Percentiles rank a stretch among this genome's conserved stretches.
These are phyloP conservation scores for Bipolaris zeicola DNA, from an alignment of 2,329 filamentous ascomycete genomes.

Conservation along the genomic window DNA sequence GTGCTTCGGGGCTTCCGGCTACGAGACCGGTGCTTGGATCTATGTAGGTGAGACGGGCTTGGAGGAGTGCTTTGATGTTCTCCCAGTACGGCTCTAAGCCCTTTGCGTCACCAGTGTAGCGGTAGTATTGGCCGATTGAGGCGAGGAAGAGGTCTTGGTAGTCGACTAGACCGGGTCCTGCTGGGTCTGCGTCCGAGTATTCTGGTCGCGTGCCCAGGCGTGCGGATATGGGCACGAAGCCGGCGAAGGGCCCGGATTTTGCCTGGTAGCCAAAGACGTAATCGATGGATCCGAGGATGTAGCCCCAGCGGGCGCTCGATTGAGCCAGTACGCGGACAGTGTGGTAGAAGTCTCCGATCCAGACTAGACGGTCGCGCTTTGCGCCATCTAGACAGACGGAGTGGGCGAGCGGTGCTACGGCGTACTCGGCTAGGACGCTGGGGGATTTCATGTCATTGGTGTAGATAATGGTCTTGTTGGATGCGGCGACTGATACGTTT, in stretches of 20 bases:
- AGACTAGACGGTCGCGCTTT: conserved; percentile 52
- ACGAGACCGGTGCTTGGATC: background rate
- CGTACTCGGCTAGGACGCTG: conserved; percentile 47
- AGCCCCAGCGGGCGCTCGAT: conserved; percentile 47
- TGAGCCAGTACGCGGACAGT: conserved; percentile 46
- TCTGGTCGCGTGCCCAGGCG: conserved; percentile 1
- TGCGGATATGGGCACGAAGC: conserved; percentile 1
- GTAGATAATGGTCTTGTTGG: conserved; percentile 5
- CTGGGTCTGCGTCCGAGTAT: conserved; percentile 1
- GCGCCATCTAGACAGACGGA: conserved; percentile 52
- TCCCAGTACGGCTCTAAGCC: background rate
- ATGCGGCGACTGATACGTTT: conserved; percentile 35
- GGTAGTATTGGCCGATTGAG: conserved; percentile 2
- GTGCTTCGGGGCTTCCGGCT: background rate
- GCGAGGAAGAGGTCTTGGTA: conserved; percentile 7
- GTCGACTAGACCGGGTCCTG: background rate
- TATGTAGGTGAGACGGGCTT: background rate
- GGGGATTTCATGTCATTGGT: conserved; percentile 5
- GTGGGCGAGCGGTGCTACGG: conserved; percentile 40
- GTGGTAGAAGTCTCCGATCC: conserved; percentile 53
- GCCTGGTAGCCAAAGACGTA: background rate
- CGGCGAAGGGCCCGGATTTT: background rate
- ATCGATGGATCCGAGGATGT: conserved; percentile 42
- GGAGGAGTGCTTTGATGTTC: background rate
- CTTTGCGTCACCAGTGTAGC: background rate